These are phyloP conservation scores for Diatrype stigma DNA, from an alignment of 2,329 filamentous ascomycete genomes.

Conservation along the genomic window DNA sequence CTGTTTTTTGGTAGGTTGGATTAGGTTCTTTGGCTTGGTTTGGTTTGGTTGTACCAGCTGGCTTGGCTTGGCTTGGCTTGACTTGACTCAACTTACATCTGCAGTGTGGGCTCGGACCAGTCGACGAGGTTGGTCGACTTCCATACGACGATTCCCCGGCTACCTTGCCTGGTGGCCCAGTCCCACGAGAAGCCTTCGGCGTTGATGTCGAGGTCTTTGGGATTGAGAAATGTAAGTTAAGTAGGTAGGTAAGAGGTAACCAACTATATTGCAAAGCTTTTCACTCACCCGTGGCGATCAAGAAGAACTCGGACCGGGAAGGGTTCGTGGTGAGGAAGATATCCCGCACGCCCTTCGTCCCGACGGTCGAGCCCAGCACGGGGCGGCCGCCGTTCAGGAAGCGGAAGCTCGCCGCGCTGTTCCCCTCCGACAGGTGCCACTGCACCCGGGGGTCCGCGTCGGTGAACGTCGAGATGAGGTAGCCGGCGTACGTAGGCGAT, in stretches of 20 bases:
- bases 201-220: slow-evolving; percentile 34
- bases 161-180: slow-evolving; percentile 29
- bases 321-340: slow-evolving; percentile 31
- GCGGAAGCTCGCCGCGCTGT: slow-evolving; percentile 27
- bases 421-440: slow-evolving; percentile 29
- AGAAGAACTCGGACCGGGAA: slow-evolving; percentile 29
- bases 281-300: slow-evolving; percentile 31
- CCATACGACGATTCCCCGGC: slow-evolving; percentile 33
- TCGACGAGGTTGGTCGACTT: slow-evolving; percentile 30
- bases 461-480: slow-evolving; percentile 33
- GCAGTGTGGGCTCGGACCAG: slow-evolving; percentile 26
- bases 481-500: slow-evolving; percentile 27
- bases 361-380: slow-evolving; percentile 29
- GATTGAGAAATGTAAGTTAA: too few relatives aligned
- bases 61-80: too few relatives aligned
- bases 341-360: slow-evolving; percentile 31
- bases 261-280: too few relatives aligned
- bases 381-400: slow-evolving; percentile 29
- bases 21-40: too few relatives aligned
- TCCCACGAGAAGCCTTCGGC: slow-evolving; percentile 32
- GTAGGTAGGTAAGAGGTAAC: too few relatives aligned
- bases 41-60: too few relatives aligned
- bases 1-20: slow-evolving; percentile 11
- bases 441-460: slow-evolving; percentile 29
- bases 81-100: too few relatives aligned